phyloP scores from a whole-genome alignment of 495 filamentous ascomycete species.

The Penicillium cataractarum region DNA sequence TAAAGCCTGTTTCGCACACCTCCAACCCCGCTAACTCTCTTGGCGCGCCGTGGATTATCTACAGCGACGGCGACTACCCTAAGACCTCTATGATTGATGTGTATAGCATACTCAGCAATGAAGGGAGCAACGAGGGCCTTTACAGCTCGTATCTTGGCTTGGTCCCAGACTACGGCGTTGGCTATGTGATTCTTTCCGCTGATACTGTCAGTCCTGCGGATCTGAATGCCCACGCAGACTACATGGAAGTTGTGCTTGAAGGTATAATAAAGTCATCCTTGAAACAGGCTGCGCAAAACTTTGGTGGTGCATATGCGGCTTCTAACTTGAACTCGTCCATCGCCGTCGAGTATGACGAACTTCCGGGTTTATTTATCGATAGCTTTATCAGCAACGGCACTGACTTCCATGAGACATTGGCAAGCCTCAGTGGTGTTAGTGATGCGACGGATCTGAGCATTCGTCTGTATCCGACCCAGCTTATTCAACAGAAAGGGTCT shows the following conservation, averaged over 20 bases:
- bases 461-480: slow-evolving; percentile 50
- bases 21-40: slow-evolving; percentile 50
- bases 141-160: slow-evolving; percentile 53
- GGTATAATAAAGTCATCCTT: slow-evolving; percentile 46
- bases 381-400: slow-evolving; percentile 54
- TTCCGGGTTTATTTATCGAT: slow-evolving; percentile 52
- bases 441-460: slow-evolving; percentile 40
- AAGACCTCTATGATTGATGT: slow-evolving; percentile 47
- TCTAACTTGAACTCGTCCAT: slow-evolving; percentile 26
- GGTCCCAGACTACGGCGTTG: slow-evolving; percentile 54
- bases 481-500: slow-evolving; percentile 5
- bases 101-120: slow-evolving; percentile 53
- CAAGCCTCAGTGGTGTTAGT: slow-evolving; percentile 33
- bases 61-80: slow-evolving; percentile 28
- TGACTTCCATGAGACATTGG: slow-evolving; percentile 38
- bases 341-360: slow-evolving; percentile 33
- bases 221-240: slow-evolving; percentile 32
- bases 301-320: slow-evolving; percentile 43
- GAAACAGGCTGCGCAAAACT: slow-evolving; percentile 45
- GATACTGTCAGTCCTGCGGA: slow-evolving; percentile 31
- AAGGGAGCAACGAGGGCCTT: slow-evolving; percentile 35
- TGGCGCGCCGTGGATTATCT: slow-evolving; percentile 44
- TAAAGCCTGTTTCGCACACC: slow-evolving; percentile 54
- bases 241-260: slow-evolving; percentile 42
- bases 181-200: slow-evolving; percentile 50